Evolutionary conservation across 2,329 filamentous ascomycete species (phyloP).

Genomic region (Grosmannia clavigera): DNA sequence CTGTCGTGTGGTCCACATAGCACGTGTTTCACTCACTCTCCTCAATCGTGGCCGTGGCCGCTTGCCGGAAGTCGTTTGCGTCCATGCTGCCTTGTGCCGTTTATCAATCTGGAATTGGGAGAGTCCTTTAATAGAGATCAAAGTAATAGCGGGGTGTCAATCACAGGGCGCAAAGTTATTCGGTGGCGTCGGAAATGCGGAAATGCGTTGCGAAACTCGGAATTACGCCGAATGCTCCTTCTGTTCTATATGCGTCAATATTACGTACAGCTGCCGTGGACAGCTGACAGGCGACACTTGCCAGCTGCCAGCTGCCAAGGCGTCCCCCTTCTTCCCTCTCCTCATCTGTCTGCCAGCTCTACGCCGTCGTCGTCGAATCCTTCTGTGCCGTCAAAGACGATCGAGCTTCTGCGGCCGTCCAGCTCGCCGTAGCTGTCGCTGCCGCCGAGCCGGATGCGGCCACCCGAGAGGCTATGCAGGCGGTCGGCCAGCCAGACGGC

Average conservation of each 20-base stretch:
- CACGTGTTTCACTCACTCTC: constrained; percentile 49
- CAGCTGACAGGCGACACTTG: background rate
- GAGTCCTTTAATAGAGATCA: no score
- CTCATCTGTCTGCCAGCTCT: constrained; percentile 24
- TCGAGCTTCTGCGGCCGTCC: constrained; percentile 7
- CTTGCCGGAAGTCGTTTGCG: constrained; percentile 61
- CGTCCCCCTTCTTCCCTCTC: no score
- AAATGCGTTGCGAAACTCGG: no score
- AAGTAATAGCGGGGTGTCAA: no score
- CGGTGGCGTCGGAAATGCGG: no score
- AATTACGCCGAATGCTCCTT: no score
- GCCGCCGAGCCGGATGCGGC: constrained; percentile 40
- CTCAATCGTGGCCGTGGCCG: constrained; percentile 67
- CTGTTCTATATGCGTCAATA: no score
- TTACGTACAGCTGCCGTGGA: no score
- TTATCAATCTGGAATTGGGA: no score
- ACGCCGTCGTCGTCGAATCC: constrained; percentile 33
- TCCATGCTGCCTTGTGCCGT: constrained; percentile 45
- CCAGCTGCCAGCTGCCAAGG: background rate
- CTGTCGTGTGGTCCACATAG: no score
- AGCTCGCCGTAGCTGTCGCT: constrained; percentile 11
- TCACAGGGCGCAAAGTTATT: no score
- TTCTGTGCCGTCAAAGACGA: constrained; percentile 39
- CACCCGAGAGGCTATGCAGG: constrained; percentile 39
- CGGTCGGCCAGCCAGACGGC: constrained; percentile 48